phyloP scores from a whole-genome alignment of 179 eudicot species.

The Beta corolliflora region DNA sequence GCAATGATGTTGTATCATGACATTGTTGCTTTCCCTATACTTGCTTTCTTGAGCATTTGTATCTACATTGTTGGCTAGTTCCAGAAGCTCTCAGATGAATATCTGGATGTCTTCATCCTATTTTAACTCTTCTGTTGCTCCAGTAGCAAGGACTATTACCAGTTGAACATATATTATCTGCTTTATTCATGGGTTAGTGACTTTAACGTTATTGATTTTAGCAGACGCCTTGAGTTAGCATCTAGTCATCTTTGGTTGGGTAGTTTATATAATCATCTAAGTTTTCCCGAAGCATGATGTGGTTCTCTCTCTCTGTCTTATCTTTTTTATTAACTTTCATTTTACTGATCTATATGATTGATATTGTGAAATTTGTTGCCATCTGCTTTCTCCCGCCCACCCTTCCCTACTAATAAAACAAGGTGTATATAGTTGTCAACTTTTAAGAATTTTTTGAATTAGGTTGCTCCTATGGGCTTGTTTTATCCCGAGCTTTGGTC shows the following conservation, averaged over 20 bases:
- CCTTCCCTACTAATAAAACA: not conserved
- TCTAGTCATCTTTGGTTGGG: not conserved
- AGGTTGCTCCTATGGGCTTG: constrained; percentile 99
- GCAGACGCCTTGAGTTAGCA: not conserved
- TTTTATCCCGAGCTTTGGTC: constrained; percentile 91
- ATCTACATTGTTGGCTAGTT: constrained; percentile 15
- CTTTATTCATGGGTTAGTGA: not conserved
- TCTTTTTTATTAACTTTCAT: not conserved
- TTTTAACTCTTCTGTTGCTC: not conserved
- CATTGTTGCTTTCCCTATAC: not conserved
- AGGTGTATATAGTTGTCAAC: not conserved
- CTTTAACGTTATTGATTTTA: not conserved
- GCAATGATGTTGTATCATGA: not conserved
- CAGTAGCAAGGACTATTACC: not conserved
- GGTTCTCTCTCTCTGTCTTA: not conserved
- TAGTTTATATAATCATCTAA: not conserved
- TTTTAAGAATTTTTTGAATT: constrained; percentile 35
- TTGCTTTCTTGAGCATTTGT: not conserved
- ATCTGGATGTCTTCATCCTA: not conserved
- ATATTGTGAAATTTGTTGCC: not conserved
- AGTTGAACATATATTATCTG: not conserved
- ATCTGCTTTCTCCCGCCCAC: not conserved
- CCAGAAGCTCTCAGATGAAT: not conserved
- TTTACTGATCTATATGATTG: not conserved
- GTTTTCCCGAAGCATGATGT: not conserved